These are phyloP conservation scores for Aspergillus baeticus DNA, from an alignment of 495 filamentous ascomycete species.

Conservation along the genomic window DNA sequence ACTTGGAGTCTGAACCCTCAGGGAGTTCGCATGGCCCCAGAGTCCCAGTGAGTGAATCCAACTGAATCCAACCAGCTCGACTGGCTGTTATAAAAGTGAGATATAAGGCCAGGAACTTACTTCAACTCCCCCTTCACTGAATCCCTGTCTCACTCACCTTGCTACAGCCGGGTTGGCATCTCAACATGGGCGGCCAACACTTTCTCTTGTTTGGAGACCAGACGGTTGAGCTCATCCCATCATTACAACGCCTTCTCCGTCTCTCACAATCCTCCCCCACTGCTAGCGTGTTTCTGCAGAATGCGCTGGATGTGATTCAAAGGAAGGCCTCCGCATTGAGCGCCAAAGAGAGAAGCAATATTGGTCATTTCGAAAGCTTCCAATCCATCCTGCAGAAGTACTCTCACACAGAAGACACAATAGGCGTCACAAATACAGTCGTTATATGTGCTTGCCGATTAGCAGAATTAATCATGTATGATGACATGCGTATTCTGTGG, in stretches of 20 bases:
- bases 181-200: background rate
- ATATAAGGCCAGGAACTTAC: background rate
- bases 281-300: background rate
- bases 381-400: background rate
- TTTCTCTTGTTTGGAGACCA: background rate
- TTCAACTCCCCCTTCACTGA: background rate
- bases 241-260: background rate
- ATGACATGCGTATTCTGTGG: background rate
- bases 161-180: background rate
- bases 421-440: background rate
- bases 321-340: background rate
- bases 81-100: too few species aligned
- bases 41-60: too few species aligned
- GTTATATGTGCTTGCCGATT: background rate
- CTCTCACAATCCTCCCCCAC: background rate
- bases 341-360: background rate
- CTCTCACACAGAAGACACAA: background rate
- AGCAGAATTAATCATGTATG: background rate
- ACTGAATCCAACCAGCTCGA: too few species aligned
- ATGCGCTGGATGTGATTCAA: background rate
- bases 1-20: too few species aligned
- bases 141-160: background rate
- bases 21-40: too few species aligned
- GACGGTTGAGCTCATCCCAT: background rate
- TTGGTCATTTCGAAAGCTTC: background rate